Evolutionary conservation across 305 asterid genomes (phyloP).

Genomic region (Solanum hybrid): DNA sequence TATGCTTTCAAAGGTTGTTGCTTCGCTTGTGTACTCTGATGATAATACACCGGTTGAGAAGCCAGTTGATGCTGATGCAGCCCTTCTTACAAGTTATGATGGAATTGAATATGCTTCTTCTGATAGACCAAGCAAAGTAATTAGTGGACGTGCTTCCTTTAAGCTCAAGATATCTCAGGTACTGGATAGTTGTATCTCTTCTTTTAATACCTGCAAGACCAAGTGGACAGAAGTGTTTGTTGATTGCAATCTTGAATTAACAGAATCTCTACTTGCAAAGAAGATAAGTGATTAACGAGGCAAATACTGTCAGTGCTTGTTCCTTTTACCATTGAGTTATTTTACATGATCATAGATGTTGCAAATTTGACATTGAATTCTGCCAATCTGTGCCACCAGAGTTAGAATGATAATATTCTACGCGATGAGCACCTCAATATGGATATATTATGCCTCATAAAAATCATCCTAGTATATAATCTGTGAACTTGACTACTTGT

Average conservation of each 20-base stretch:
- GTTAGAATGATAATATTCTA: neutral
- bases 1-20: constrained; percentile 53
- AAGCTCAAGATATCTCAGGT: constrained; percentile 91
- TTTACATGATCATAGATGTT: neutral
- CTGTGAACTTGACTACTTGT: constrained; percentile 1
- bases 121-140: constrained; percentile 56
- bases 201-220: neutral
- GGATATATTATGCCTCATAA: neutral
- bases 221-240: neutral
- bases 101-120: constrained; percentile 61
- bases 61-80: constrained; percentile 63
- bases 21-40: constrained; percentile 73
- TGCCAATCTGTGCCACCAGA: neutral
- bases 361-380: neutral
- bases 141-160: constrained; percentile 69
- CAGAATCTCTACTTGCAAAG: neutral
- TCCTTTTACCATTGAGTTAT: neutral
- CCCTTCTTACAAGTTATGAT: constrained; percentile 57
- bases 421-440: neutral
- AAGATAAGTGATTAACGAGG: neutral
- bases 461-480: neutral
- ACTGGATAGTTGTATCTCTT: neutral
- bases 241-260: neutral
- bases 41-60: constrained; percentile 49
- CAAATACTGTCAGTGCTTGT: neutral